A percentile compares a stretch with the other conserved stretches of the same genome.
phyloP scores from a whole-genome alignment of 129 eudicot species.

The Ambrosia trifida region DNA sequence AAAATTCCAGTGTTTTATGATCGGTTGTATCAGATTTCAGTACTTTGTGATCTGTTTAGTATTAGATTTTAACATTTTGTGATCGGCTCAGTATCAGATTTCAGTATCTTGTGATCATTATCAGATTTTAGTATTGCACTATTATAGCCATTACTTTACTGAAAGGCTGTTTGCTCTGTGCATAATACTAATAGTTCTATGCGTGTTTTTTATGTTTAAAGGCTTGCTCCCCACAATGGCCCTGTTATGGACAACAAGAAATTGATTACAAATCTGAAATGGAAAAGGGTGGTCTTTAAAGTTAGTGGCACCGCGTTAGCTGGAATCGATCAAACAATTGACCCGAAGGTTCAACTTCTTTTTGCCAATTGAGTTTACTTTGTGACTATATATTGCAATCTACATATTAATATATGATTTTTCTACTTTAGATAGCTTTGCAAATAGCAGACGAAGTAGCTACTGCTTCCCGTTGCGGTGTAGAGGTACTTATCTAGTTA shows the following conservation, averaged over 20 bases:
- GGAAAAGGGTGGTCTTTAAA: slow-evolving; percentile 46
- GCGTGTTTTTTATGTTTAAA: slow-evolving; percentile 19
- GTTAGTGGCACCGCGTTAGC: slow-evolving; percentile 47
- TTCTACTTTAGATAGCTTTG: slow-evolving; percentile 42
- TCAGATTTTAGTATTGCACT: too few relatives aligned
- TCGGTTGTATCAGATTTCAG: too few relatives aligned
- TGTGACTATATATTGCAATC: background rate
- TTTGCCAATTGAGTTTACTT: slow-evolving; percentile 13
- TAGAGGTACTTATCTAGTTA: slow-evolving; percentile 30
- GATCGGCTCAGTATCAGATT: too few relatives aligned
- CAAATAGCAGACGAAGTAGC: slow-evolving; percentile 47
- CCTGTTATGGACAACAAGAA: slow-evolving; percentile 17
- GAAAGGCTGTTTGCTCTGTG: background rate
- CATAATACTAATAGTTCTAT: background rate
- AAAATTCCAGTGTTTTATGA: too few relatives aligned
- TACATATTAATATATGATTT: slow-evolving; percentile 15
- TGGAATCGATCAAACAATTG: slow-evolving; percentile 40
- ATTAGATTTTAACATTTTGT: too few relatives aligned
- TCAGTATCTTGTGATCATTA: too few relatives aligned
- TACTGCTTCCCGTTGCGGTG: slow-evolving; percentile 37
- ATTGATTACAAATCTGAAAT: slow-evolving; percentile 25
- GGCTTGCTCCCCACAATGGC: slow-evolving; percentile 27
- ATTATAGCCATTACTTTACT: too few relatives aligned
- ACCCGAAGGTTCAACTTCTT: slow-evolving; percentile 40
- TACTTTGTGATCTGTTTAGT: too few relatives aligned